Conservation (phyloP, 2,329 filamentous ascomycete genomes). For the Cryphonectria japonica region DNA sequence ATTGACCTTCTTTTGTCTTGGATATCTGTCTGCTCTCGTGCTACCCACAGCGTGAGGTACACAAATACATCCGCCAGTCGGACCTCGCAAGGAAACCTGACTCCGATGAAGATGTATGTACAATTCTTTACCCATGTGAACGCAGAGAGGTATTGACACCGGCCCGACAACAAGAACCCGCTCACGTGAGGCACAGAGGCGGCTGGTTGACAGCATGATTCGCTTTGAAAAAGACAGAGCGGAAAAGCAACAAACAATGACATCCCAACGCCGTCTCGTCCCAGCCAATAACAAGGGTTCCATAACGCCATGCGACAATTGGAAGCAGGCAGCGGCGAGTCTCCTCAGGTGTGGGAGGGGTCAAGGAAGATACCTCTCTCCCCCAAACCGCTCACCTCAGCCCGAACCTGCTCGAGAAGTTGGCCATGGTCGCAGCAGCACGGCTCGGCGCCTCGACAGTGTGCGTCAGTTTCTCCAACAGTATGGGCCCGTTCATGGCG, state of each 20-base stretch:
- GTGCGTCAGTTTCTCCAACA: constrained; percentile 85
- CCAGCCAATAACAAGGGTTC: neutral
- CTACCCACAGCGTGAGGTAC: neutral
- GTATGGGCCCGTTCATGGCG: constrained; percentile 80
- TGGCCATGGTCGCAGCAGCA: constrained; percentile 67
- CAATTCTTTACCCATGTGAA: neutral
- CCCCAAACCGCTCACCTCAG: constrained; percentile 49
- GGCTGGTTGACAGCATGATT: neutral
- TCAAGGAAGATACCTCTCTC: neutral
- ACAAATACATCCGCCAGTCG: neutral
- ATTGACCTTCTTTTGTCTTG: neutral
- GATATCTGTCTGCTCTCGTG: neutral
- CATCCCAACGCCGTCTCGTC: neutral
- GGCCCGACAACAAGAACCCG: neutral
- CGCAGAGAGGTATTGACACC: neutral
- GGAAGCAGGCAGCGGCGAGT: neutral
- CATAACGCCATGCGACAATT: neutral
- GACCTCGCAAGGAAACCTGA: neutral
- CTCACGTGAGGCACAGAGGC: neutral
- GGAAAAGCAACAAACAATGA: neutral
- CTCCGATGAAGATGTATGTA: neutral
- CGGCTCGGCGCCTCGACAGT: constrained; percentile 62
- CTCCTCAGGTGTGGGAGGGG: neutral
- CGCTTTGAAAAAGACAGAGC: neutral
- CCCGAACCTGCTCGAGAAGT: constrained; percentile 76